Conservation (phyloP, 768 basidiomycete species). For the Suillus placidus region DNA sequence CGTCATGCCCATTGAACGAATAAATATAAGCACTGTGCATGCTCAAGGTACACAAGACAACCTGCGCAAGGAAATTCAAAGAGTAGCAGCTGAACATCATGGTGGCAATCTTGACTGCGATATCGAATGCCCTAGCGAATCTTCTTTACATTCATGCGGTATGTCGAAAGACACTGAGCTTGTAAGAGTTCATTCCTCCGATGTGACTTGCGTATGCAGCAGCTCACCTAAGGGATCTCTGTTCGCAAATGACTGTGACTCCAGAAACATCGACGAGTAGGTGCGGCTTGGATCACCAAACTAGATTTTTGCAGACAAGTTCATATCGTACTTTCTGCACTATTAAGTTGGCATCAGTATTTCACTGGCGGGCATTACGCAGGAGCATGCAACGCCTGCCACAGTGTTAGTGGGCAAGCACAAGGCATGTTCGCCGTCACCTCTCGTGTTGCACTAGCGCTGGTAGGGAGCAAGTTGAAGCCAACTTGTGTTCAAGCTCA, state of each 20-base stretch:
- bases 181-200: slow-evolving; percentile 24
- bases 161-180: slow-evolving; percentile 47
- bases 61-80: slow-evolving; percentile 40
- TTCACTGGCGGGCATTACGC: not conserved
- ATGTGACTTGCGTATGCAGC: not conserved
- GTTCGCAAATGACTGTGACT: not conserved
- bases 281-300: not conserved
- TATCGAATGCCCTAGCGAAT: slow-evolving; percentile 27
- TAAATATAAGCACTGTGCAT: not conserved
- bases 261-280: not conserved
- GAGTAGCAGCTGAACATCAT: slow-evolving; percentile 17
- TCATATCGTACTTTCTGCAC: not conserved
- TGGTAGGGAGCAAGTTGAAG: not conserved
- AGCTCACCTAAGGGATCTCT: not conserved
- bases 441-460: no score
- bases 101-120: slow-evolving; percentile 36
- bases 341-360: not conserved
- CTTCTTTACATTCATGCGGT: slow-evolving; percentile 50
- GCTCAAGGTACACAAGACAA: slow-evolving; percentile 38
- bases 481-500: not conserved
- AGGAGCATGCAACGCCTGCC: not conserved
- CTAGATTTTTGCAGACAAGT: not conserved
- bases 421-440: not conserved
- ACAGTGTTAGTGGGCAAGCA: not conserved
- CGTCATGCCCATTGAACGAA: not conserved